Percentiles rank a stretch among this genome's conserved stretches.
These are phyloP conservation scores for Globisporangium cylindrosporum DNA, from an alignment of 352 stramenopile genomes.

Conservation along the genomic window DNA sequence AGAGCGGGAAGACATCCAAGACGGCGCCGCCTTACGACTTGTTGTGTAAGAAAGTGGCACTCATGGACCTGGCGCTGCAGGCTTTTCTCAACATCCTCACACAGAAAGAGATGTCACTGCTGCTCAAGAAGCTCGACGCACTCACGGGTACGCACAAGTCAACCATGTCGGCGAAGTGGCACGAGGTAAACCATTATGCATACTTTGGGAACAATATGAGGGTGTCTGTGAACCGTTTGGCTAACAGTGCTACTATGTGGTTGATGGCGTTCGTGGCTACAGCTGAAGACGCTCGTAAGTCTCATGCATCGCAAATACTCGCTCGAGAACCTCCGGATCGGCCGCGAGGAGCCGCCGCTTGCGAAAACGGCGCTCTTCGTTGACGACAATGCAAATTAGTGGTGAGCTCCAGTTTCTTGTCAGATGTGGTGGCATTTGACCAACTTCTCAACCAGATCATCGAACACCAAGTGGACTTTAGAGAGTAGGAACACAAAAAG, in stretches of 20 bases:
- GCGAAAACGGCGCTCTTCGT: conserved; percentile 48
- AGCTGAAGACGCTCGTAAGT: conserved; percentile 81
- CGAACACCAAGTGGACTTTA: background rate
- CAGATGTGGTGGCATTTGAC: background rate
- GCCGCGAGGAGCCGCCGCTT: conserved; percentile 33
- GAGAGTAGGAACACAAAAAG: background rate
- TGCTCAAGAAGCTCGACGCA: conserved; percentile 70
- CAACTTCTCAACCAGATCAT: background rate
- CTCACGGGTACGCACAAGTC: conserved; percentile 73
- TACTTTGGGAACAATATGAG: too few species aligned
- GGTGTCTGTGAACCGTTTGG: background rate
- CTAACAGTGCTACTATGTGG: background rate
- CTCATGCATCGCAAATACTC: conserved; percentile 87
- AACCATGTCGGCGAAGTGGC: conserved; percentile 81
- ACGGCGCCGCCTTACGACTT: conserved; percentile 58
- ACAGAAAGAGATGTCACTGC: conserved; percentile 60
- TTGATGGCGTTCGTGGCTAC: conserved; percentile 1
- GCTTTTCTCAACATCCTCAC: conserved; percentile 75
- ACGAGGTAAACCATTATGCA: conserved; percentile 38
- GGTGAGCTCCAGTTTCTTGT: conserved; percentile 3
- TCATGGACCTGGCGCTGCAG: conserved; percentile 82
- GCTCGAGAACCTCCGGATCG: conserved; percentile 70
- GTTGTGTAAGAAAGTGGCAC: conserved; percentile 77
- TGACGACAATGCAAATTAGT: conserved; percentile 23
- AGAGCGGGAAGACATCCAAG: conserved; percentile 31